phyloP scores from a whole-genome alignment of 352 stramenopile species.

The Lagenidium giganteum region DNA sequence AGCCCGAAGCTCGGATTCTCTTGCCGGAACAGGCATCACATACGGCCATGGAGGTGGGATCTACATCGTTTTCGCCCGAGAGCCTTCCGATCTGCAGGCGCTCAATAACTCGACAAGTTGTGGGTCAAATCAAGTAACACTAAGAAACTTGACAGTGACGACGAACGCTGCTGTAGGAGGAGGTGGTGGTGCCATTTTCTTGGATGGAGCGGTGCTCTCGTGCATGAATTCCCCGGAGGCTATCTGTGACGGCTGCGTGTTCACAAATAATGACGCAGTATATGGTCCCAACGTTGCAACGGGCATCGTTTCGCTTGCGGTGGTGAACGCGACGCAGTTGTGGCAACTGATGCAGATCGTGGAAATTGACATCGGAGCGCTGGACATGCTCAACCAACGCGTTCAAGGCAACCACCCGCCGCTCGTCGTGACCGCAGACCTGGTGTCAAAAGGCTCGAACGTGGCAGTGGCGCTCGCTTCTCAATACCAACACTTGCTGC shows the following conservation, averaged over 20 bases:
- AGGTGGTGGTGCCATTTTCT: constrained; percentile 11
- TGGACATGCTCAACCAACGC: not conserved
- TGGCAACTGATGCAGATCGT: constrained; percentile 4
- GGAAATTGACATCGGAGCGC: not conserved
- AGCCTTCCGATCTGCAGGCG: too few relatives aligned
- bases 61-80: not conserved
- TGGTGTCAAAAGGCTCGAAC: too few relatives aligned
- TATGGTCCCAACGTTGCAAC: constrained; percentile 2
- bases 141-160: too few relatives aligned
- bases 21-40: constrained; percentile 1
- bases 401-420: not conserved
- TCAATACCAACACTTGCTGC: too few relatives aligned
- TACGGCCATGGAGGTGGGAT: too few relatives aligned
- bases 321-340: not conserved
- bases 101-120: too few relatives aligned
- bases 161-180: constrained; percentile 8
- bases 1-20: not conserved
- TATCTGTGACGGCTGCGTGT: constrained; percentile 1
- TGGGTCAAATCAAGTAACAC: too few relatives aligned
- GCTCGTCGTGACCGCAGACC: not conserved
- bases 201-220: not conserved
- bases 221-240: not conserved
- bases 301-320: not conserved
- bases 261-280: not conserved
- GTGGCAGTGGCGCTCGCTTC: too few relatives aligned